Percentiles rank a stretch among this genome's conserved stretches.
These are phyloP conservation scores for Castanospermum australe DNA, from an alignment of 306 rosid species.

Conservation along the genomic window DNA sequence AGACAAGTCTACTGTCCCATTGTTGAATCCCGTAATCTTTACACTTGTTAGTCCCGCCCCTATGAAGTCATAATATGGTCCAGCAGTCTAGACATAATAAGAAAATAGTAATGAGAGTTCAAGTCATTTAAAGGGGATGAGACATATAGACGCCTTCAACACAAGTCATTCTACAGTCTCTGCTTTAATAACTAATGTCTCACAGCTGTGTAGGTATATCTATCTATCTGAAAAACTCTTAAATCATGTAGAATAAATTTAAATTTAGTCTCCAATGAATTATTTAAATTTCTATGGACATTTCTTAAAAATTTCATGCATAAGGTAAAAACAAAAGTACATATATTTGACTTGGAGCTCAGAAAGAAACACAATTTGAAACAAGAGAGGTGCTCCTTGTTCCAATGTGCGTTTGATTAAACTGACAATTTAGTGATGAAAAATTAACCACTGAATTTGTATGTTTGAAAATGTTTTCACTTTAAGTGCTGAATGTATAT, in stretches of 20 bases:
- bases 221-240: neutral
- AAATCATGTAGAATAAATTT: no score
- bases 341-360: neutral
- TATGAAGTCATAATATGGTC: constrained; percentile 77
- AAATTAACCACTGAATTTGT: neutral
- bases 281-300: neutral
- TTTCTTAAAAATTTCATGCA: neutral
- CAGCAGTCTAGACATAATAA: constrained; percentile 65
- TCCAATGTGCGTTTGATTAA: neutral
- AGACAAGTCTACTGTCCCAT: constrained; percentile 71
- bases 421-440: neutral
- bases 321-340: neutral
- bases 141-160: neutral
- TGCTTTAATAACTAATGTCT: neutral
- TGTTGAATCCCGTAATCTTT: constrained; percentile 62
- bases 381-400: neutral
- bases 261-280: neutral
- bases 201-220: neutral
- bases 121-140: constrained; percentile 16
- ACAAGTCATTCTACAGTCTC: constrained; percentile 2
- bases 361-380: constrained; percentile 1
- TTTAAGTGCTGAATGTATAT: no score
- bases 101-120: constrained; percentile 10
- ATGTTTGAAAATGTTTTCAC: no score
- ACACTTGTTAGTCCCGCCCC: constrained; percentile 88